Evolutionary conservation across 169 alveolate species (phyloP).

Genomic region (Cryptosporidium xiaoi): DNA sequence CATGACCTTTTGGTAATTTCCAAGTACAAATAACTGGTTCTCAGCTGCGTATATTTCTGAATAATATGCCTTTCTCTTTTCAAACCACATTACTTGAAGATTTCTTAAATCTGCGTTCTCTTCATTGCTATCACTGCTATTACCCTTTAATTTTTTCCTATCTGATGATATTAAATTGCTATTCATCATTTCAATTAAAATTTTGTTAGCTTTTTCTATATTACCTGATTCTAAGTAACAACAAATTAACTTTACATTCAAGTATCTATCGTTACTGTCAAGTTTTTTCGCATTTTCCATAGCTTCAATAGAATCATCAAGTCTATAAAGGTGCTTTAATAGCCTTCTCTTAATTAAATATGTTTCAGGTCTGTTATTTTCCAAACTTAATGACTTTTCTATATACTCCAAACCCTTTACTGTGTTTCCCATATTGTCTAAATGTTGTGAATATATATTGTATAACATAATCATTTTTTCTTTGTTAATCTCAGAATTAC

Average conservation of each 20-base stretch:
- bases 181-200: not conserved
- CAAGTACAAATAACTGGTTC: conserved; percentile 80
- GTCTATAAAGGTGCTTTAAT: conserved; percentile 76
- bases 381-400: conserved; percentile 55
- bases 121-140: not conserved
- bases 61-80: conserved; percentile 20
- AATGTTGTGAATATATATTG: conserved; percentile 74
- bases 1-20: conserved; percentile 82
- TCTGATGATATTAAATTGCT: not conserved
- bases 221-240: conserved; percentile 39
- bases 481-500: not conserved
- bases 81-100: conserved; percentile 59
- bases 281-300: conserved; percentile 70
- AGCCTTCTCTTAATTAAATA: conserved; percentile 74
- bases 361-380: conserved; percentile 71
- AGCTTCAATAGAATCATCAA: conserved; percentile 57
- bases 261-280: conserved; percentile 53
- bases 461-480: conserved; percentile 23
- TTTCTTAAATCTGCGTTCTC: conserved; percentile 16
- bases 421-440: conserved; percentile 70
- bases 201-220: conserved; percentile 10
- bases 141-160: conserved; percentile 2
- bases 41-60: conserved; percentile 35
- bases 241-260: conserved; percentile 72
- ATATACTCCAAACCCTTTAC: conserved; percentile 67